Percentiles rank a stretch among this genome's conserved stretches.
Conservation (phyloP, 2,329 filamentous ascomycete genomes). For the Diplodia corticola region DNA sequence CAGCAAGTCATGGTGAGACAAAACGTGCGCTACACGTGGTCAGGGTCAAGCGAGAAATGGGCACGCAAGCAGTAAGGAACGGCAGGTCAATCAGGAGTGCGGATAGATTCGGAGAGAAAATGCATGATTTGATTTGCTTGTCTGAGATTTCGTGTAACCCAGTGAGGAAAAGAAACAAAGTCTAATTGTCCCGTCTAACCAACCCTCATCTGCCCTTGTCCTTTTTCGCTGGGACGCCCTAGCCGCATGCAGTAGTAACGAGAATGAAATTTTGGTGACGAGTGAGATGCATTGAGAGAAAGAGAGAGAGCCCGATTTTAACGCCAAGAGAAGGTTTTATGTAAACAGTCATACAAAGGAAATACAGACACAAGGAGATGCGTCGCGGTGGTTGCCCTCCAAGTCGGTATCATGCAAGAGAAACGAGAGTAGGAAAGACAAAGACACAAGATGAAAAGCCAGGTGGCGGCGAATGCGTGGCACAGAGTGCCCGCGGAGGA, state of each 20-base stretch:
- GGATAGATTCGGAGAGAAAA: neutral
- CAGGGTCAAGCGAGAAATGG: neutral
- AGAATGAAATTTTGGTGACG: neutral
- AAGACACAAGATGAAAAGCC: neutral
- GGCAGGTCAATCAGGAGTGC: neutral
- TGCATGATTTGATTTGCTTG: neutral
- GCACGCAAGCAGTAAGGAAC: neutral
- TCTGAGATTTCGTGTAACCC: neutral
- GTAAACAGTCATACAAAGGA: conserved; percentile 1
- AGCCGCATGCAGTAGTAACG: neutral
- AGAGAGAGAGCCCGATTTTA: neutral
- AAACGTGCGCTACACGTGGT: neutral
- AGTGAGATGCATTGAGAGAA: no score
- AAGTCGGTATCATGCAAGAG: neutral
- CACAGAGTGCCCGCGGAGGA: neutral
- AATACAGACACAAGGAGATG: neutral
- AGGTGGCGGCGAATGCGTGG: neutral
- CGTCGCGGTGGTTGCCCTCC: neutral
- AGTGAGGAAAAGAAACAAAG: neutral
- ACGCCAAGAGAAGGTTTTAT: neutral
- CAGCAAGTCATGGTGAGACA: no score
- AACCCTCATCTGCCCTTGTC: neutral
- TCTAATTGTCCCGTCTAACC: neutral
- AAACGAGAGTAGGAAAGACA: neutral
- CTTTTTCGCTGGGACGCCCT: neutral